Conservation (phyloP, 306 rosid species). For the Cicer pinnatifidum region DNA sequence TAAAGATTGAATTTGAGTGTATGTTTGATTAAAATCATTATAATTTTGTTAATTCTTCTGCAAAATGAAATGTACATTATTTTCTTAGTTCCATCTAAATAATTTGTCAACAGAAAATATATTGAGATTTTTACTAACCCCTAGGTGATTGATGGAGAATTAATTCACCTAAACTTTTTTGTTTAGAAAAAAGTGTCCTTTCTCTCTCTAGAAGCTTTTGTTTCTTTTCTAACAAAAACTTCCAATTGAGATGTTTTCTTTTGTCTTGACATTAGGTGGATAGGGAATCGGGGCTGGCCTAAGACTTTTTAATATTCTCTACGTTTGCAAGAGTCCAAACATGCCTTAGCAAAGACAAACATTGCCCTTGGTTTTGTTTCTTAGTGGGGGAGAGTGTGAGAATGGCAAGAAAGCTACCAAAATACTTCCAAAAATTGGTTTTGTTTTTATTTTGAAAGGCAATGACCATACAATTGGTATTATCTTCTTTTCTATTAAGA, state of each 20-base stretch:
- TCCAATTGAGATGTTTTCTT: slow-evolving; percentile 44
- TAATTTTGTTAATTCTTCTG: too few relatives aligned
- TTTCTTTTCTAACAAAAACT: slow-evolving; percentile 35
- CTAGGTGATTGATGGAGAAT: too few relatives aligned
- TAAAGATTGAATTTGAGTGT: too few relatives aligned
- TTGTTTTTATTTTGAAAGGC: slow-evolving; percentile 58
- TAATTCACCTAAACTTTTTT: too few relatives aligned
- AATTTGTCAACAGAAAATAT: too few relatives aligned
- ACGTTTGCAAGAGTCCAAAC: slow-evolving; percentile 62
- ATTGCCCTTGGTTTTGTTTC: slow-evolving; percentile 61
- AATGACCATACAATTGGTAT: slow-evolving; percentile 66
- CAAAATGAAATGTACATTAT: too few relatives aligned
- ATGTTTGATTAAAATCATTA: too few relatives aligned
- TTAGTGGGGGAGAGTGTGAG: slow-evolving; percentile 64
- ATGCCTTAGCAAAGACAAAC: slow-evolving; percentile 78
- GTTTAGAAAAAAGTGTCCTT: background rate
- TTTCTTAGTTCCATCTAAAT: too few relatives aligned
- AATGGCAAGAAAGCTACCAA: slow-evolving; percentile 47
- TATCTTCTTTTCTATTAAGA: slow-evolving; percentile 57
- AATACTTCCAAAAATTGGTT: slow-evolving; percentile 55
- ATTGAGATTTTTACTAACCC: too few relatives aligned
- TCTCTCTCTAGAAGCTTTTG: slow-evolving; percentile 44
- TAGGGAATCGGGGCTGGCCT: slow-evolving; percentile 72
- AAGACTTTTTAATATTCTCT: slow-evolving; percentile 57
- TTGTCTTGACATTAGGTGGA: slow-evolving; percentile 70